Evolutionary conservation across 1,284 basidiomycete species (phyloP).

Genomic region (Cryptococcus depauperatus): DNA sequence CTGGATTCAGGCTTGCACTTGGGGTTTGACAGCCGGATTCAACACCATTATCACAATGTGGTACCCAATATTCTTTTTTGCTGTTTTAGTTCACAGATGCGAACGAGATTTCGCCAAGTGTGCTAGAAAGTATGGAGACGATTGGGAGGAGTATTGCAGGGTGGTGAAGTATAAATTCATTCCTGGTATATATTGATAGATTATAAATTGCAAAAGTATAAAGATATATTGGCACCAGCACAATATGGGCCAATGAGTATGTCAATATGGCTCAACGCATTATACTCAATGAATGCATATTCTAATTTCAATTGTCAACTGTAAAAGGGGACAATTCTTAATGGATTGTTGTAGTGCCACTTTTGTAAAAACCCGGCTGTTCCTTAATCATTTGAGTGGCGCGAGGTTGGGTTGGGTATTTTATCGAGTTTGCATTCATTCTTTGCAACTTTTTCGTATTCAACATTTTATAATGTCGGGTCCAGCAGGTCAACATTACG

Average conservation of each 20-base stretch:
- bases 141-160: slow-evolving; percentile 81
- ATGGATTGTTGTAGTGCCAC: too few species aligned
- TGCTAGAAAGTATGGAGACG: slow-evolving; percentile 86
- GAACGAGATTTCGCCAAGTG: slow-evolving; percentile 90
- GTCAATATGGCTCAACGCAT: too few species aligned
- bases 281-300: too few species aligned
- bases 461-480: slow-evolving; percentile 1
- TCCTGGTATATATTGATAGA: slow-evolving; percentile 51
- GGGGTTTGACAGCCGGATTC: slow-evolving; percentile 79
- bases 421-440: not conserved
- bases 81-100: slow-evolving; percentile 77
- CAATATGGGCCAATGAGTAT: slow-evolving; percentile 8
- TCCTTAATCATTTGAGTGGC: not conserved
- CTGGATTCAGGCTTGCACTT: slow-evolving; percentile 68
- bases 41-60: slow-evolving; percentile 87
- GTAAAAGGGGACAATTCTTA: too few species aligned
- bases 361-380: slow-evolving; percentile 1
- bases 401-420: not conserved
- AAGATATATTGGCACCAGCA: too few species aligned
- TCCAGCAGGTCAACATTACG: slow-evolving; percentile 45
- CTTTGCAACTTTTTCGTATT: slow-evolving; percentile 4
- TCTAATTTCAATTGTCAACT: too few species aligned
- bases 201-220: not conserved
- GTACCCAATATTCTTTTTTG: slow-evolving; percentile 88
- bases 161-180: slow-evolving; percentile 85